Evolutionary conservation across 176 grass and related monocot species (phyloP).

Genomic region (Aegilops longissima): DNA sequence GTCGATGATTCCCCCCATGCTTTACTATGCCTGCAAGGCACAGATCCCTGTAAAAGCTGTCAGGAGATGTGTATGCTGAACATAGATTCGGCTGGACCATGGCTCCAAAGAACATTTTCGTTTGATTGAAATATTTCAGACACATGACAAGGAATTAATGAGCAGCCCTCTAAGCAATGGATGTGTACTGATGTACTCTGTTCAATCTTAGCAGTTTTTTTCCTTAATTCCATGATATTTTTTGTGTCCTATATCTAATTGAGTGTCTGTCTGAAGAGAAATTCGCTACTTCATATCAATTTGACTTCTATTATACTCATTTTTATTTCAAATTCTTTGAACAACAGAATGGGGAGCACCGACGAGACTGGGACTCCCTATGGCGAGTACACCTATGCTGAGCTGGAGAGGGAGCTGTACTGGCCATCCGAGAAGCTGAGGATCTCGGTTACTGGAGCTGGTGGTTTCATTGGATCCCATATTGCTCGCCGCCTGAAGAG

Average conservation of each 20-base stretch:
- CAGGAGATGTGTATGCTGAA: too few relatives aligned
- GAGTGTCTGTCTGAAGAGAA: not conserved
- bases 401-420: slow-evolving; percentile 63
- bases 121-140: not conserved
- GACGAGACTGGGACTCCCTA: slow-evolving; percentile 45
- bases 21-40: too few relatives aligned
- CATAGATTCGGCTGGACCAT: too few relatives aligned
- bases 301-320: not conserved
- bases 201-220: not conserved
- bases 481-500: slow-evolving; percentile 64
- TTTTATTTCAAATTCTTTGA: not conserved
- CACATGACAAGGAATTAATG: not conserved
- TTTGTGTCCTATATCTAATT: not conserved
- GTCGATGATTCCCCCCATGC: too few relatives aligned
- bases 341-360: slow-evolving; percentile 72
- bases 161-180: not conserved
- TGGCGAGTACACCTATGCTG: slow-evolving; percentile 62
- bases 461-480: slow-evolving; percentile 75
- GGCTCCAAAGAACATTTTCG: too few relatives aligned
- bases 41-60: too few relatives aligned
- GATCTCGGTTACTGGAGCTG: slow-evolving; percentile 75
- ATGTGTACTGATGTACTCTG: not conserved
- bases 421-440: slow-evolving; percentile 70
- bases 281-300: not conserved
- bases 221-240: not conserved